A percentile compares a stretch with the other conserved stretches of the same genome.
These are phyloP conservation scores for Thelephora ganbajun DNA, from an alignment of 768 basidiomycete species.

Conservation along the genomic window DNA sequence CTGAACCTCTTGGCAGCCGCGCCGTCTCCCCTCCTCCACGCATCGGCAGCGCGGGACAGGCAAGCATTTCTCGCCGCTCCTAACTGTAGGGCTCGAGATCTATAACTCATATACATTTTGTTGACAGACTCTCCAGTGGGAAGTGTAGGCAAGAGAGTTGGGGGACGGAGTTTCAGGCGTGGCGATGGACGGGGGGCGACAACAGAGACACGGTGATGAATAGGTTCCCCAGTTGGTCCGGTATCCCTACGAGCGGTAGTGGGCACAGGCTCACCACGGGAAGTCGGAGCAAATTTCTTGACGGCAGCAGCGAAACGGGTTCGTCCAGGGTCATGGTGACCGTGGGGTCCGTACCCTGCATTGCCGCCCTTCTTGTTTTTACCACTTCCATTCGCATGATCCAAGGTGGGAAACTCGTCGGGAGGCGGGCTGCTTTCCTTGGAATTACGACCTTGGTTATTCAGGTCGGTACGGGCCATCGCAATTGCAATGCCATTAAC, in stretches of 20 bases:
- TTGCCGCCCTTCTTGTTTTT: conserved; percentile 28
- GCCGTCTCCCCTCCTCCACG: conserved; percentile 91
- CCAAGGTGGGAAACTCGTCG: conserved; percentile 66
- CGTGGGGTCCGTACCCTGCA: conserved; percentile 19
- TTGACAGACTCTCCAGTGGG: conserved; percentile 74
- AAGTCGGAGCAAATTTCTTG: conserved; percentile 41
- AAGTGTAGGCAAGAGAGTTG: conserved; percentile 76
- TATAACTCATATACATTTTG: conserved; percentile 77
- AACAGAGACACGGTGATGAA: conserved; percentile 53
- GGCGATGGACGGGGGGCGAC: conserved; percentile 75
- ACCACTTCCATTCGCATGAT: conserved; percentile 23
- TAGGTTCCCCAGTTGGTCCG: conserved; percentile 42
- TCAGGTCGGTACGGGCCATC: conserved; percentile 52
- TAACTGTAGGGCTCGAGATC: conserved; percentile 77
- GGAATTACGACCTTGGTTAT: conserved; percentile 16
- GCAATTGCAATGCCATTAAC: conserved; percentile 53
- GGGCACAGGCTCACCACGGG: conserved; percentile 21
- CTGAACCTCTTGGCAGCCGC: conserved; percentile 92
- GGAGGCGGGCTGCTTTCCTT: conserved; percentile 18
- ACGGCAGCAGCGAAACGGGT: conserved; percentile 85
- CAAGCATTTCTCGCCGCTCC: conserved; percentile 92
- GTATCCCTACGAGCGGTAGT: conserved; percentile 39
- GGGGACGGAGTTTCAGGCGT: conserved; percentile 71
- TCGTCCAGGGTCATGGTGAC: conserved; percentile 68
- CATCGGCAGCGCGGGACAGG: conserved; percentile 88